phyloP scores from a whole-genome alignment of 2,329 filamentous ascomycete genomes.

The Ceratocystis smalleyi region DNA sequence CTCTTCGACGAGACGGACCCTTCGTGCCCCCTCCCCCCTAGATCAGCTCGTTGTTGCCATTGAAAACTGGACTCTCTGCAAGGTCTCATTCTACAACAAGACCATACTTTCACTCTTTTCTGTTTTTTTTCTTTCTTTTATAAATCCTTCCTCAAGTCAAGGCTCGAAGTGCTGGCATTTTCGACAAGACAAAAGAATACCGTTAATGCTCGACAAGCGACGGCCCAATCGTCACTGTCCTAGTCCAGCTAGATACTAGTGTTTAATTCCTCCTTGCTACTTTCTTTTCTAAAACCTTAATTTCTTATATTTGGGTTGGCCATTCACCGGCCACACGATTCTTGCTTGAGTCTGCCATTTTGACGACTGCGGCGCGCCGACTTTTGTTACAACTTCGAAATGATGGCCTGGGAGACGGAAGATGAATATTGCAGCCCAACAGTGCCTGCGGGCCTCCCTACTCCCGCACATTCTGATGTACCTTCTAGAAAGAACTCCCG shows the following conservation, averaged over 20 bases:
- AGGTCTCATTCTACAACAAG: background rate
- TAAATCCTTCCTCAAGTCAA: background rate
- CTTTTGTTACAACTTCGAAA: constrained; percentile 20
- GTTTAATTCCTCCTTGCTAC: background rate
- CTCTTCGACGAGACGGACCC: background rate
- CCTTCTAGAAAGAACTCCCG: constrained; percentile 50
- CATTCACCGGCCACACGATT: background rate
- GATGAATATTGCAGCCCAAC: constrained; percentile 41
- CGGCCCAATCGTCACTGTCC: background rate
- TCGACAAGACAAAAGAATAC: background rate
- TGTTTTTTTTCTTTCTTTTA: background rate
- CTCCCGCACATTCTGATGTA: constrained; percentile 30
- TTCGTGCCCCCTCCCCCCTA: background rate
- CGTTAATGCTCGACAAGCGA: background rate
- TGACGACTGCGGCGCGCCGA: background rate
- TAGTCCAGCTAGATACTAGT: background rate
- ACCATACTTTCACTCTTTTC: too few relatives aligned
- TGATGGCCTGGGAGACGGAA: constrained; percentile 47
- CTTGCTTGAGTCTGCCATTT: too few relatives aligned
- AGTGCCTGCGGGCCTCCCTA: constrained; percentile 46
- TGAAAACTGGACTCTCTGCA: background rate
- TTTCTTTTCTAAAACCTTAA: background rate
- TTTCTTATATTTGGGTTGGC: background rate
- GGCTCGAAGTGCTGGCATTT: constrained; percentile 3
- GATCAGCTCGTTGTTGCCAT: background rate